phyloP scores from a whole-genome alignment of 805 yeast genomes.

The Barnettozyma californica region DNA sequence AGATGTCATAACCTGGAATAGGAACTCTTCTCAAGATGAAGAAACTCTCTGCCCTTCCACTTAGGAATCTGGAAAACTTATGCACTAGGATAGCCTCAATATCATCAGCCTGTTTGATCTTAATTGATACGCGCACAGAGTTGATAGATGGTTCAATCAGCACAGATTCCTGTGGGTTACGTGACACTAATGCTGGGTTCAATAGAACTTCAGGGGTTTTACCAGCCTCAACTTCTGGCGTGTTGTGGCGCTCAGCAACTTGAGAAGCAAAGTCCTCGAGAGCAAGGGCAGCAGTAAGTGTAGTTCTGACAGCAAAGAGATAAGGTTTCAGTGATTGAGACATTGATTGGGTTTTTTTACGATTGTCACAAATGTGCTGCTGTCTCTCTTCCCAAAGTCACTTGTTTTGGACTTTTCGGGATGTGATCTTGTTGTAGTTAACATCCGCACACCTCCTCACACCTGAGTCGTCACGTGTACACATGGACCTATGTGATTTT shows the following conservation, averaged over 20 bases:
- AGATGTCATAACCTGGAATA: constrained; percentile 84
- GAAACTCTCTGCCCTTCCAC: constrained; percentile 94
- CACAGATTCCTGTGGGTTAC: constrained; percentile 91
- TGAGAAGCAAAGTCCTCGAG: constrained; percentile 93
- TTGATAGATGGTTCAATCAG: constrained; percentile 92
- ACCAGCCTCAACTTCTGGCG: constrained; percentile 90
- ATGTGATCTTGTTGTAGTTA: neutral
- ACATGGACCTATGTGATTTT: neutral
- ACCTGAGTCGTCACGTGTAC: neutral
- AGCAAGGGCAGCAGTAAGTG: constrained; percentile 90
- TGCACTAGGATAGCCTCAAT: constrained; percentile 92
- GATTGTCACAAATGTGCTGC: neutral
- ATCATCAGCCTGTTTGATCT: constrained; percentile 96
- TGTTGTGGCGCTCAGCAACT: constrained; percentile 92
- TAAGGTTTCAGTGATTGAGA: constrained; percentile 97
- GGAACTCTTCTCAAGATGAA: constrained; percentile 89
- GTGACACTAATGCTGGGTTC: constrained; percentile 83
- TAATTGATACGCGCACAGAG: constrained; percentile 84
- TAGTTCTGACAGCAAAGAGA: constrained; percentile 85
- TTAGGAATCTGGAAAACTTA: constrained; percentile 88
- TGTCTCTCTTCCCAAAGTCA: neutral
- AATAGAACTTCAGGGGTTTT: constrained; percentile 80
- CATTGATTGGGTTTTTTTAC: constrained; percentile 28
- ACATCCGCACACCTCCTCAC: constrained; percentile 1
- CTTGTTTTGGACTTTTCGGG: constrained; percentile 1